Evolutionary conservation across 129 eudicot species (phyloP).

Genomic region (Escallonia rubra): DNA sequence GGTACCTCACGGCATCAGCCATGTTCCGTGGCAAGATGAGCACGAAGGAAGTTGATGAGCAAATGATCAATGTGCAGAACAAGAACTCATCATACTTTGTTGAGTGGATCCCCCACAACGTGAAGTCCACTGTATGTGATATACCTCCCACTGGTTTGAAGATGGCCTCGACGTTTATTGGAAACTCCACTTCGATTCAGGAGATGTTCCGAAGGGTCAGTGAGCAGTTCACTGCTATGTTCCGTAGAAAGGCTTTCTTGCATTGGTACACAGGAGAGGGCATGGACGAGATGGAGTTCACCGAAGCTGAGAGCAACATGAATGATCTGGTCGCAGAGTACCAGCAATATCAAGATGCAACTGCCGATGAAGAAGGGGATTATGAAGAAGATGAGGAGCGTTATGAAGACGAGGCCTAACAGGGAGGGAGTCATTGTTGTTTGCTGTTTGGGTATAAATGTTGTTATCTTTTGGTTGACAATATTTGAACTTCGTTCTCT

Average conservation of each 20-base stretch:
- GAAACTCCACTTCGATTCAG: slow-evolving; percentile 66
- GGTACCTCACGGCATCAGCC: slow-evolving; percentile 71
- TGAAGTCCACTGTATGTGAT: slow-evolving; percentile 75
- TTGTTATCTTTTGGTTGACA: slow-evolving; percentile 7
- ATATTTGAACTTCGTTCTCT: slow-evolving; percentile 9
- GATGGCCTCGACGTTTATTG: slow-evolving; percentile 68
- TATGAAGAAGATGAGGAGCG: slow-evolving; percentile 58
- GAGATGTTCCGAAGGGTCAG: slow-evolving; percentile 70
- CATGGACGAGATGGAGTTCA: slow-evolving; percentile 76
- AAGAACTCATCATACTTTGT: slow-evolving; percentile 81
- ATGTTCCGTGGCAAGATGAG: slow-evolving; percentile 80
- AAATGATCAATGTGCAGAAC: slow-evolving; percentile 80
- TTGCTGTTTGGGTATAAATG: slow-evolving; percentile 16
- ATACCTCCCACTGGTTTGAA: slow-evolving; percentile 67
- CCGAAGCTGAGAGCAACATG: slow-evolving; percentile 72
- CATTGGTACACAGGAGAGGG: slow-evolving; percentile 83
- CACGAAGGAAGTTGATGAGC: slow-evolving; percentile 70
- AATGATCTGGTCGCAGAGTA: slow-evolving; percentile 71
- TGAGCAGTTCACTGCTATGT: slow-evolving; percentile 77
- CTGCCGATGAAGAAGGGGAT: slow-evolving; percentile 70
- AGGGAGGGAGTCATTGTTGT: neutral
- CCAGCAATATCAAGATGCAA: slow-evolving; percentile 82
- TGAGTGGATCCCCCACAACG: slow-evolving; percentile 79
- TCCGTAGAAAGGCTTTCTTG: slow-evolving; percentile 76
- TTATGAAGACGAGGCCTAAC: slow-evolving; percentile 42